Conservation (phyloP, 805 yeast genomes). For the Hanseniaspora lindneri region DNA sequence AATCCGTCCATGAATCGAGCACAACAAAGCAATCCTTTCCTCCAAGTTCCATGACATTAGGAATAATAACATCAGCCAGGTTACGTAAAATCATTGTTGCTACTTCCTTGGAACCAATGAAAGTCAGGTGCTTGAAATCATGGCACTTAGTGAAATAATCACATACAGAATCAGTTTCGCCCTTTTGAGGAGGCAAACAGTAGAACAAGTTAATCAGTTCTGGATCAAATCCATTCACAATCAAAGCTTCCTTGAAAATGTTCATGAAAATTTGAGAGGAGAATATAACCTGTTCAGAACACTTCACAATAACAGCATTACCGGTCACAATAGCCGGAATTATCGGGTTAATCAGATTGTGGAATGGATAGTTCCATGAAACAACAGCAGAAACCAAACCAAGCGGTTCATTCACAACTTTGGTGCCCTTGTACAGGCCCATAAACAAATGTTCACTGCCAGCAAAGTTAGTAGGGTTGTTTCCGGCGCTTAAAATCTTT, state of each 20-base stretch:
- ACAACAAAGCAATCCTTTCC: slow-evolving; percentile 91
- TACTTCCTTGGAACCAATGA: slow-evolving; percentile 90
- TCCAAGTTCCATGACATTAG: slow-evolving; percentile 90
- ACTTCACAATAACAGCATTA: slow-evolving; percentile 79
- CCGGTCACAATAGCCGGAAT: slow-evolving; percentile 85
- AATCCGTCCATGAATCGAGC: slow-evolving; percentile 61
- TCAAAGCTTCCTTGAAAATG: slow-evolving; percentile 59
- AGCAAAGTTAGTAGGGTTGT: slow-evolving; percentile 44
- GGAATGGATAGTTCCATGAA: slow-evolving; percentile 97
- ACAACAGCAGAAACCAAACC: slow-evolving; percentile 79
- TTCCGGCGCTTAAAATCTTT: slow-evolving; percentile 45
- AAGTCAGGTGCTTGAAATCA: slow-evolving; percentile 75
- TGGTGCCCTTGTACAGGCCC: slow-evolving; percentile 76
- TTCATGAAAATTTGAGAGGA: slow-evolving; percentile 69
- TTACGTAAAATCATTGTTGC: slow-evolving; percentile 77
- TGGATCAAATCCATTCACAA: slow-evolving; percentile 63
- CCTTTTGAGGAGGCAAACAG: slow-evolving; percentile 57
- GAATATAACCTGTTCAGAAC: slow-evolving; percentile 96
- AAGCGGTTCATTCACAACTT: slow-evolving; percentile 85
- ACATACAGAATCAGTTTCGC: slow-evolving; percentile 32
- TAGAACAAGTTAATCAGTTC: slow-evolving; percentile 77
- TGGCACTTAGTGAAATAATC: slow-evolving; percentile 77
- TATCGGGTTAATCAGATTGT: slow-evolving; percentile 84
- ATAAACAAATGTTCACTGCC: slow-evolving; percentile 79
- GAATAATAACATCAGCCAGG: slow-evolving; percentile 80